Evolutionary conservation across 129 eudicot genomes (phyloP).

Genomic region (Mikania micrantha): DNA sequence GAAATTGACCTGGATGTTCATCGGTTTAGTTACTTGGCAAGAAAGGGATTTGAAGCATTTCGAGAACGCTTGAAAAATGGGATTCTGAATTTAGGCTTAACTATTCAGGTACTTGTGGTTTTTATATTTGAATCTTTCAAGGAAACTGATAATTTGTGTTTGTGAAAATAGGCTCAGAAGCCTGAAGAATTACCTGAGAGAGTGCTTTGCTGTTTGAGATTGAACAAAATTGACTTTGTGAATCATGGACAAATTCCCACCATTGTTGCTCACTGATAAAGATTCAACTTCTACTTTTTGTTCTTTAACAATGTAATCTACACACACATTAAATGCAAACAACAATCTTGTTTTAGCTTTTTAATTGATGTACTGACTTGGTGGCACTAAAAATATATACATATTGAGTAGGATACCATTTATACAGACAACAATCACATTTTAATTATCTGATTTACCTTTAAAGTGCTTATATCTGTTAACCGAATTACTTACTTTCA

Average conservation of each 20-base stretch:
- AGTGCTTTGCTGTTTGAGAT: constrained; percentile 66
- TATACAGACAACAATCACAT: neutral
- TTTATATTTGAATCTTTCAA: neutral
- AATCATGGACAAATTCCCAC: constrained; percentile 61
- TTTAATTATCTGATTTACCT: neutral
- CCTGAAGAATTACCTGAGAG: constrained; percentile 77
- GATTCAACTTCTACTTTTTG: constrained; percentile 4
- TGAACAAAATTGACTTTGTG: constrained; percentile 67
- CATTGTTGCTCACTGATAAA: constrained; percentile 29
- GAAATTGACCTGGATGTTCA: constrained; percentile 72
- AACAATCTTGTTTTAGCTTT: neutral
- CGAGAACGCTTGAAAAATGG: constrained; percentile 49
- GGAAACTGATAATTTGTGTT: neutral
- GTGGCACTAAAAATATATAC: constrained; percentile 1
- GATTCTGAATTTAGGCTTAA: constrained; percentile 57
- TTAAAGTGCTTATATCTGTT: neutral
- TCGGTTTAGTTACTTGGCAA: constrained; percentile 67
- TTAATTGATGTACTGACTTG: neutral
- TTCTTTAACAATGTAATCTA: constrained; percentile 5
- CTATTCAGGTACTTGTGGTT: constrained; percentile 45
- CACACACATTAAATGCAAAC: neutral
- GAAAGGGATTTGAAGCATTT: constrained; percentile 68
- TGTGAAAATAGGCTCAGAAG: constrained; percentile 51
- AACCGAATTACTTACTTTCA: neutral
- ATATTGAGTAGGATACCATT: neutral